Evolutionary conservation across 2,329 filamentous ascomycete species (phyloP), one percentile per base, ranked within the genome.

Genomic region (Madurella mycetomatis): DNA sequence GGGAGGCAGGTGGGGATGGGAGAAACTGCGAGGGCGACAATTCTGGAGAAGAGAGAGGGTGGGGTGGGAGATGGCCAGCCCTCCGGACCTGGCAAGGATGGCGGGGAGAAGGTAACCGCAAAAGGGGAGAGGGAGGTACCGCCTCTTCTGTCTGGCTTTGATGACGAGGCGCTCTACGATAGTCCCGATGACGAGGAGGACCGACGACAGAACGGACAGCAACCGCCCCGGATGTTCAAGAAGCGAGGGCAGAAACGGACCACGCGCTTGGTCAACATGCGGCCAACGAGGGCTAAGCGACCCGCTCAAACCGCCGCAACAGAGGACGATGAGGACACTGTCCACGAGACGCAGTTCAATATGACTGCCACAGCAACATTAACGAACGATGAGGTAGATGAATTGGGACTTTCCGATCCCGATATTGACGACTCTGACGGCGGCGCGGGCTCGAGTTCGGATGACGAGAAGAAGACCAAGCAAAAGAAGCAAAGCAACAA

Each of bases 211-310:
- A 51, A 45, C 9, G 66, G 70, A n/a, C 59, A 61, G 17, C 53
- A 78, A 12, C 84, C 84, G 2, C 67, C 84, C 39, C 81, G 78
- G 51, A 70, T 82, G 1, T 92, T 81, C 75, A 92, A 92, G 77
- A 94, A 94, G 79, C 89, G 88, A 74, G 88, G 88, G 0, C 81
- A 88, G 67, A 94, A 94, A 75, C 78, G 89, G 57, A 90, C 88
- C 52, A 92, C 89, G 2, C 77, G 85, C 58, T 75, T 78, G 46
- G 77, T 81, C 52, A 90, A 85, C 56, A 88, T 87, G 73, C 76
- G 73, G 58, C 82, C 82, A 1, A 77, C 71, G 0, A 67, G 73
- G 52, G 66, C 68, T 7, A 79, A 77, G 64, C 77, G 83, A 39
- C 76, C 79, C 18, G 59, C 68, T 15, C 65, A 69, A 3, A 66